Evolutionary conservation across 768 basidiomycete genomes (phyloP).

Genomic region (Cystobasidium ongulense): DNA sequence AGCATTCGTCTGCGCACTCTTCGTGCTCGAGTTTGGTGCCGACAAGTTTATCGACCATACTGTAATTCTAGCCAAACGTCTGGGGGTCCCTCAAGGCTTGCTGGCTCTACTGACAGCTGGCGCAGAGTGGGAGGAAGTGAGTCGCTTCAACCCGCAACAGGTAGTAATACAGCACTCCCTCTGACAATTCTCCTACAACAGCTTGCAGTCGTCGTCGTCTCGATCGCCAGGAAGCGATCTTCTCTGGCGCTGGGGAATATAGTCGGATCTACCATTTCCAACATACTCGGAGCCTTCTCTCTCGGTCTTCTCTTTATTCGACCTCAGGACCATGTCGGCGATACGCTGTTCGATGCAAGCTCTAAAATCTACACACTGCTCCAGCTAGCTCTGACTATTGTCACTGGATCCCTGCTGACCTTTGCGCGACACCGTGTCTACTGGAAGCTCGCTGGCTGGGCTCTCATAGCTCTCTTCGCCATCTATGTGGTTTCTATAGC

Average conservation of each 20-base stretch:
- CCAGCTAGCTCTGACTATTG: conserved; percentile 24
- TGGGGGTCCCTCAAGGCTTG: conserved; percentile 35
- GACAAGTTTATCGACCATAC: conserved; percentile 40
- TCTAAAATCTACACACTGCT: conserved; percentile 34
- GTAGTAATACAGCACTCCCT: neutral
- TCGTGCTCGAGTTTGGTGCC: conserved; percentile 38
- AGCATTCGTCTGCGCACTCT: conserved; percentile 35
- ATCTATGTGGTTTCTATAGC: conserved; percentile 34
- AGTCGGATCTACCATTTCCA: conserved; percentile 38
- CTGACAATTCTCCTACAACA: neutral
- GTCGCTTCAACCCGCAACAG: neutral
- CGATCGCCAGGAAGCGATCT: conserved; percentile 29
- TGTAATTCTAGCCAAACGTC: conserved; percentile 34
- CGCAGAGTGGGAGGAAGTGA: conserved; percentile 43
- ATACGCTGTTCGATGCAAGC: conserved; percentile 10
- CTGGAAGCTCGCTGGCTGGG: conserved; percentile 16
- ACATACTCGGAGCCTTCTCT: conserved; percentile 41
- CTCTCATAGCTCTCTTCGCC: conserved; percentile 30
- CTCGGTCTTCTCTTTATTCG: conserved; percentile 37
- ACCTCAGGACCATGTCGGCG: neutral
- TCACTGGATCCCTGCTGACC: conserved; percentile 3
- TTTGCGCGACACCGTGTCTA: neutral
- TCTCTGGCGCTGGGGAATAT: conserved; percentile 38
- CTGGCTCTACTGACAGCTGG: conserved; percentile 40
- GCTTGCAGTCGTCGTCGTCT: conserved; percentile 39